Evolutionary conservation across 2,329 filamentous ascomycete species (phyloP).

Genomic region (Mariannaea elegans): DNA sequence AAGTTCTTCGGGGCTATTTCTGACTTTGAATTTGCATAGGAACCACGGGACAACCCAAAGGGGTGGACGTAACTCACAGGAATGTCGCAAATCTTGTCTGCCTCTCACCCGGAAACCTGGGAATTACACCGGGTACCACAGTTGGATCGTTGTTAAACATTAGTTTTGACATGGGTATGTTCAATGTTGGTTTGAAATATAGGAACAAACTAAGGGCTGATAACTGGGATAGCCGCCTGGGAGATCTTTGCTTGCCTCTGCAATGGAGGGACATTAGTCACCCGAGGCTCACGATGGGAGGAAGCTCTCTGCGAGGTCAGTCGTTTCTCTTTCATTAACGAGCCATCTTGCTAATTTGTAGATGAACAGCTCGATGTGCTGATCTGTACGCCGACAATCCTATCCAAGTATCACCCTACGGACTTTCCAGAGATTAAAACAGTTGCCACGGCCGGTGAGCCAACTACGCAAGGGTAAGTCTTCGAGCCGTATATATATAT

Average conservation of each 20-base stretch:
- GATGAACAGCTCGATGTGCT: slow-evolving; percentile 57
- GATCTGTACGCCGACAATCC: slow-evolving; percentile 64
- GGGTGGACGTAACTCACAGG: slow-evolving; percentile 64
- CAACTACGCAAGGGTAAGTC: slow-evolving; percentile 54
- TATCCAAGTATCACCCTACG: slow-evolving; percentile 57
- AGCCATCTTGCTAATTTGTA: slow-evolving; percentile 5
- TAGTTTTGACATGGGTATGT: slow-evolving; percentile 69
- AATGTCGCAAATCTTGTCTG: slow-evolving; percentile 65
- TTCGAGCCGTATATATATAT: neutral
- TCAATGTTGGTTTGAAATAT: neutral
- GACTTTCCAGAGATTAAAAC: slow-evolving; percentile 61
- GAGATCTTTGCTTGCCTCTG: slow-evolving; percentile 66
- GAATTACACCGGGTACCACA: slow-evolving; percentile 57
- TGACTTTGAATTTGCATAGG: slow-evolving; percentile 41
- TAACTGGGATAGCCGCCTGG: slow-evolving; percentile 59
- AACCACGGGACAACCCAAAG: slow-evolving; percentile 67
- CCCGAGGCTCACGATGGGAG: slow-evolving; percentile 61
- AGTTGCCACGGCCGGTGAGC: slow-evolving; percentile 65
- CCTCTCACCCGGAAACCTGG: slow-evolving; percentile 59
- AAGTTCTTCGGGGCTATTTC: neutral
- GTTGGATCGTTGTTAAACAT: slow-evolving; percentile 67
- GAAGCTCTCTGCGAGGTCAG: slow-evolving; percentile 55
- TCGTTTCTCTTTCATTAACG: neutral
- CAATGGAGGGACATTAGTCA: slow-evolving; percentile 65
- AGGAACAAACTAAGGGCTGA: slow-evolving; percentile 14